Conservation (phyloP, 257 asterid genomes). For the Nicotiana obtusifolia region DNA sequence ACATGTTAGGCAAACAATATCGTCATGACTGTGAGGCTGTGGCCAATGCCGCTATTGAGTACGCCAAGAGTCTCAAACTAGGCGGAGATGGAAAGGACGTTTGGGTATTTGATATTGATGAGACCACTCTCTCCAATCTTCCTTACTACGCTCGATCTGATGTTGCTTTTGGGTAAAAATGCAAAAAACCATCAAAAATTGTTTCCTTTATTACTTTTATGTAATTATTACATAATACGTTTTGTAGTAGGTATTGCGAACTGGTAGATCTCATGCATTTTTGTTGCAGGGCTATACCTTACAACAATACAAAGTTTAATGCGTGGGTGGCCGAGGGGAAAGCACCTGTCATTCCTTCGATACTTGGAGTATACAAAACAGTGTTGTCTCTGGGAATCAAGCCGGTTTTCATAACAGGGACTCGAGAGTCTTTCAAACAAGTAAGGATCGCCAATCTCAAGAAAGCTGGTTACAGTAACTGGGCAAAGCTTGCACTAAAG, state of each 20-base stretch:
- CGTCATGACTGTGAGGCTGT: conserved; percentile 37
- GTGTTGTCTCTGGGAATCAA: conserved; percentile 29
- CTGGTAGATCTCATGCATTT: neutral
- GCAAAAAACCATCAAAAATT: neutral
- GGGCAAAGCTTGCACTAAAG: conserved; percentile 46
- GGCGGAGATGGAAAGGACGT: conserved; percentile 35
- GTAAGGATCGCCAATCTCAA: conserved; percentile 25
- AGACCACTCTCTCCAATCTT: conserved; percentile 37
- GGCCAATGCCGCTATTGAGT: conserved; percentile 38
- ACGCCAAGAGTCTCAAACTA: conserved; percentile 25
- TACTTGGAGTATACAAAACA: conserved; percentile 24
- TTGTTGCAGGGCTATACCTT: conserved; percentile 31
- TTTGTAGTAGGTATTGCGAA: neutral
- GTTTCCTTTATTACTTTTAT: neutral
- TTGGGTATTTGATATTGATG: conserved; percentile 53
- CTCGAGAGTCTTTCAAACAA: conserved; percentile 15
- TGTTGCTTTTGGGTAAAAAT: conserved; percentile 37
- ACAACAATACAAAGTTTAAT: conserved; percentile 28
- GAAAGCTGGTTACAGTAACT: conserved; percentile 36
- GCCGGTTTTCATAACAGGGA: conserved; percentile 32
- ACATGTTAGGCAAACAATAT: conserved; percentile 61
- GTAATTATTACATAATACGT: no score
- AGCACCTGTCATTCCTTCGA: conserved; percentile 39
- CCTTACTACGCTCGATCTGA: conserved; percentile 40
- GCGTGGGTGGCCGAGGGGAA: conserved; percentile 40